Base-by-base conservation (phyloP, 176 grass and related monocot genomes). In the Neostapfia colusana region DNA sequence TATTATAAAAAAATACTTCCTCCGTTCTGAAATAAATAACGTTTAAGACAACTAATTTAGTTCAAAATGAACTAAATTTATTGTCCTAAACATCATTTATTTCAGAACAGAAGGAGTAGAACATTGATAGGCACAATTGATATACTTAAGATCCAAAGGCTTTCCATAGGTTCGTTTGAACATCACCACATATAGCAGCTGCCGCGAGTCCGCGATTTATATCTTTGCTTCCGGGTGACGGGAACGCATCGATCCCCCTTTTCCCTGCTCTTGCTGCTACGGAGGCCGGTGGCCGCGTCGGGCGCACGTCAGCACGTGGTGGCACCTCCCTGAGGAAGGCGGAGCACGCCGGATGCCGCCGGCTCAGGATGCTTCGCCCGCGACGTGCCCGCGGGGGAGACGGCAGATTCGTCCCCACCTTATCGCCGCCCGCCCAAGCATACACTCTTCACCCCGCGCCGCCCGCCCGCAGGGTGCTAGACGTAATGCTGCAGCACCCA, bases 341-440 rank as follows among this genome's bases (percentile, higher is more conserved):
- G 28, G 70, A 23, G 27, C 25, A 50, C 35, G 54, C 28, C 59
- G 78, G 37, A 73, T 73, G 63, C 62, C 31, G 24, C 62, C 25
- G 54, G 61, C 20, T 44, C 61, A 87, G 42, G 69, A 74, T 61
- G 42, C 75, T 69, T 83, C 17, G 20, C 42, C 24, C 6, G 42
- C 68, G 42, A 70, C 69, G 50, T 74, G 75, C 20, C 63, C 49
- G 12, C 40, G 68, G 74, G 26, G 75, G 58, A 72, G 85, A 82
- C 34, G 67, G 60, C 67, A 69, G 75, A 88, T 84, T 88, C 82
- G 43, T 26, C 23, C 21, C 38, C 46, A 58, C 63, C 75, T 63
- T 58, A 7, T 88, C 31, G 56, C 81, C 51, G 5, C 34, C 35
- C 8, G 36, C 26, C 54, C 26, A 88, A 79, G 81, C 28, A 83